These are phyloP conservation scores for Cordyceps militaris DNA, from an alignment of 2,329 filamentous ascomycete genomes.

Conservation along the genomic window DNA sequence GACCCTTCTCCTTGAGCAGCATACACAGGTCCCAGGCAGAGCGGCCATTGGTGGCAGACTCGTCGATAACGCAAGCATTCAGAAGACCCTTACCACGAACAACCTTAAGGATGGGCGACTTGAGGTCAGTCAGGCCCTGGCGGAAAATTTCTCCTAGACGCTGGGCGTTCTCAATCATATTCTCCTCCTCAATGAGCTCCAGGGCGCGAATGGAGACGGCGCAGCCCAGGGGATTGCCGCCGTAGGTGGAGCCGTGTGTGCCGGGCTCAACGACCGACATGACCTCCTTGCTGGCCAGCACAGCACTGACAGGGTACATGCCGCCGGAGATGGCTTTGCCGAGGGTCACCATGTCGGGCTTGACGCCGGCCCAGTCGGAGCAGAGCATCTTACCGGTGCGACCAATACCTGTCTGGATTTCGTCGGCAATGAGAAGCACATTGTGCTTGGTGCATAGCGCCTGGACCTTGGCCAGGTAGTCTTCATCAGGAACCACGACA, in stretches of 20 bases:
- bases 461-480: slow-evolving; percentile 74
- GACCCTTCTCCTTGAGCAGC: slow-evolving; percentile 88
- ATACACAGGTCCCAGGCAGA: slow-evolving; percentile 95
- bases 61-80: slow-evolving; percentile 94
- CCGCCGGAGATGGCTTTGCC: slow-evolving; percentile 97
- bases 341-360: slow-evolving; percentile 88
- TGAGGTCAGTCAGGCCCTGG: slow-evolving; percentile 65
- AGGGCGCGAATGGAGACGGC: slow-evolving; percentile 92
- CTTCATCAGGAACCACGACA: slow-evolving; percentile 87
- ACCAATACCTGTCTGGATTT: slow-evolving; percentile 97
- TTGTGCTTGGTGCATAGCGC: slow-evolving; percentile 92
- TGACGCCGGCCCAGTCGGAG: slow-evolving; percentile 90
- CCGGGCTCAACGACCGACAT: slow-evolving; percentile 96
- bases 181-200: slow-evolving; percentile 87
- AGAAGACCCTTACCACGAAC: slow-evolving; percentile 90
- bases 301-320: slow-evolving; percentile 97
- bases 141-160: slow-evolving; percentile 77
- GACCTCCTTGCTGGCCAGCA: slow-evolving; percentile 79
- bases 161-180: slow-evolving; percentile 77
- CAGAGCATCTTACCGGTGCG: slow-evolving; percentile 91
- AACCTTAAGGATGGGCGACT: slow-evolving; percentile 71
- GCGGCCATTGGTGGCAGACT: slow-evolving; percentile 74
- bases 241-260: slow-evolving; percentile 97
- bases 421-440: slow-evolving; percentile 91
- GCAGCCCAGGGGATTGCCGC: slow-evolving; percentile 91